phyloP scores from a whole-genome alignment of 2,329 filamentous ascomycete genomes.

The Ceratocystis colombiana region DNA sequence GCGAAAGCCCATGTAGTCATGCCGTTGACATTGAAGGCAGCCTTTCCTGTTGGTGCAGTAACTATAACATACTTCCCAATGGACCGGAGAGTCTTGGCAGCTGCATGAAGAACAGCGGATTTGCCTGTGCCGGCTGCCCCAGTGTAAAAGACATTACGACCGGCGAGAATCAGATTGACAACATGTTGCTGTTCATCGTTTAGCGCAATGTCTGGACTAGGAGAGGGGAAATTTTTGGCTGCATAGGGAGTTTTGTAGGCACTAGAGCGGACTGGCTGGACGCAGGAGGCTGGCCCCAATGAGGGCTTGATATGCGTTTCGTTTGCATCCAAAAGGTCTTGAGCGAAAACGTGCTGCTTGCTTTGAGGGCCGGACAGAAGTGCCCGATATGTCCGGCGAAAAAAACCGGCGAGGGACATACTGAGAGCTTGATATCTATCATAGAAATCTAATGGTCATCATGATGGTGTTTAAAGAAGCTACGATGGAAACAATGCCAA shows the following conservation, averaged over 20 bases:
- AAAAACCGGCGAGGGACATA: background rate
- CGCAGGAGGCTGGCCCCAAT: background rate
- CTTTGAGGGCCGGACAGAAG: background rate
- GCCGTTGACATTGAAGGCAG: background rate
- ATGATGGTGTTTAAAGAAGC: background rate
- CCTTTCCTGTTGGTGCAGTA: background rate
- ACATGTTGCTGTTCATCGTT: background rate
- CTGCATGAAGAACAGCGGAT: background rate
- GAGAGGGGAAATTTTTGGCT: too few relatives aligned
- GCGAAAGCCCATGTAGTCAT: background rate
- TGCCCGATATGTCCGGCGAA: background rate
- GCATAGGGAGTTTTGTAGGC: too few relatives aligned
- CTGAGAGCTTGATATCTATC: background rate
- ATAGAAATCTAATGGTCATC: background rate
- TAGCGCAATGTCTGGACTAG: too few relatives aligned
- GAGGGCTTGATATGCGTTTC: background rate
- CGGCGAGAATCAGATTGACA: background rate
- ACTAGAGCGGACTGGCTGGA: too few relatives aligned
- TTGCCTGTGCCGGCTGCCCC: constrained; percentile 10
- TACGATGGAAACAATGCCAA: background rate
- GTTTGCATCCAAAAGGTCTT: background rate
- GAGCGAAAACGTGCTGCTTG: background rate
- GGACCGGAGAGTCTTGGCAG: background rate
- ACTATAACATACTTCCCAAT: too few relatives aligned
- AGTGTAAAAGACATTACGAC: background rate